Evolutionary conservation across 2,329 filamentous ascomycete species (phyloP).

Genomic region (Penicillium digitatum): DNA sequence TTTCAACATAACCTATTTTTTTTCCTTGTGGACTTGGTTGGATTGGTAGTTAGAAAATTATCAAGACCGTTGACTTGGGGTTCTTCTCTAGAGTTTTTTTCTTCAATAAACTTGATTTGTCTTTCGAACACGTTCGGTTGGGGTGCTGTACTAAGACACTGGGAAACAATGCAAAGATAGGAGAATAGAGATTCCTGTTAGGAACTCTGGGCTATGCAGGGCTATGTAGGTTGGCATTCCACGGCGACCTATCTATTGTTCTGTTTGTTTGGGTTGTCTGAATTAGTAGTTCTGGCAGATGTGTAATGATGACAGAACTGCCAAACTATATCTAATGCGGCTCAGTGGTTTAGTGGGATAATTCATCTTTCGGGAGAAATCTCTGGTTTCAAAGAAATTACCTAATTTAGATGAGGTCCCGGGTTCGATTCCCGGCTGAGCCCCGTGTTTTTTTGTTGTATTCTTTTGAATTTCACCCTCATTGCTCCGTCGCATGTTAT

Average conservation of each 20-base stretch:
- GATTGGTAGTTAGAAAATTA: no score
- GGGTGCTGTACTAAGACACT: background rate
- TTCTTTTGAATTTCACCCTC: no score
- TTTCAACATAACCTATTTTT: no score
- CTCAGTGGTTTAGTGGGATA: conserved; percentile 6
- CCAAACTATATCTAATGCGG: background rate
- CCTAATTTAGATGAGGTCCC: conserved; percentile 1
- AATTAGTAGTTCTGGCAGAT: background rate
- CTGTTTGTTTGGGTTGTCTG: background rate
- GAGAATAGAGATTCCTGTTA: no score
- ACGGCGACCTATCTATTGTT: background rate
- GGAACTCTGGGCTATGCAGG: background rate
- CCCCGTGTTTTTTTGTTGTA: background rate
- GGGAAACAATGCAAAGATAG: background rate
- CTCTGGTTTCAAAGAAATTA: conserved; percentile 1
- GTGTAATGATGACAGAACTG: background rate
- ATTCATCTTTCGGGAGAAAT: conserved; percentile 4
- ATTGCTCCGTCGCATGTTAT: no score
- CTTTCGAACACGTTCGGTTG: no score
- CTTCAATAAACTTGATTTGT: no score
- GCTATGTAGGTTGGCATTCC: background rate
- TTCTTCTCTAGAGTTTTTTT: no score
- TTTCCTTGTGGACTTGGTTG: no score
- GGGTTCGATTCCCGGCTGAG: conserved; percentile 7
- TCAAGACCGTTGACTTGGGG: no score